Evolutionary conservation across 1,139 yeast genomes (phyloP).

Genomic region (Keqinozyma sinolaborantium): DNA sequence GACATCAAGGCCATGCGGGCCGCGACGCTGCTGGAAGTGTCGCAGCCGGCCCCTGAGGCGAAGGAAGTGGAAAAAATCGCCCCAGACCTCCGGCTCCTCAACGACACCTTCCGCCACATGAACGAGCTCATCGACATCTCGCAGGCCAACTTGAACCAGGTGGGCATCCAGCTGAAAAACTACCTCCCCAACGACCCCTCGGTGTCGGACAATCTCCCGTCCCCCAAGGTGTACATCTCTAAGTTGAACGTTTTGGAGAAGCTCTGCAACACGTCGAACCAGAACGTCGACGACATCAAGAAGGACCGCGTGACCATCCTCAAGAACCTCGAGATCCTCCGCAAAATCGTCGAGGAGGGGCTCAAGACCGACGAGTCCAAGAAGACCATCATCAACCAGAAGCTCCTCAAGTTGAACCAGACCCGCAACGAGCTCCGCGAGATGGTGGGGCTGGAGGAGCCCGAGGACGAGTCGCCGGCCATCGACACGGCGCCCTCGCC

Average conservation of each 20-base stretch:
- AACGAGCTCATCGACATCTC: slow-evolving; percentile 25
- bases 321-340: slow-evolving; percentile 39
- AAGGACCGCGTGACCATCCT: slow-evolving; percentile 37
- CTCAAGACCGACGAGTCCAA: slow-evolving; percentile 43
- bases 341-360: slow-evolving; percentile 39
- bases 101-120: slow-evolving; percentile 27
- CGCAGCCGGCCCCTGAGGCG: slow-evolving; percentile 1
- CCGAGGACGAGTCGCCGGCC: slow-evolving; percentile 17
- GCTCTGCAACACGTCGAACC: slow-evolving; percentile 33
- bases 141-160: slow-evolving; percentile 38
- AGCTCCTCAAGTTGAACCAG: slow-evolving; percentile 28
- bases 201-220: slow-evolving; percentile 46
- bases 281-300: slow-evolving; percentile 35
- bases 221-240: slow-evolving; percentile 46
- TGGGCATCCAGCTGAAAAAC: slow-evolving; percentile 40
- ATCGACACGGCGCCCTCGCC: not conserved
- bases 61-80: slow-evolving; percentile 17
- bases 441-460: slow-evolving; percentile 30
- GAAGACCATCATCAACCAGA: slow-evolving; percentile 37
- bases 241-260: slow-evolving; percentile 44
- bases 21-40: slow-evolving; percentile 9
- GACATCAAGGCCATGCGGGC: slow-evolving; percentile 43
- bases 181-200: slow-evolving; percentile 41
- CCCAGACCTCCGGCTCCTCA: slow-evolving; percentile 38
- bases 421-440: slow-evolving; percentile 46